Evolutionary conservation across 2,329 filamentous ascomycete species (phyloP).

Genomic region (Chaetomium sp.): DNA sequence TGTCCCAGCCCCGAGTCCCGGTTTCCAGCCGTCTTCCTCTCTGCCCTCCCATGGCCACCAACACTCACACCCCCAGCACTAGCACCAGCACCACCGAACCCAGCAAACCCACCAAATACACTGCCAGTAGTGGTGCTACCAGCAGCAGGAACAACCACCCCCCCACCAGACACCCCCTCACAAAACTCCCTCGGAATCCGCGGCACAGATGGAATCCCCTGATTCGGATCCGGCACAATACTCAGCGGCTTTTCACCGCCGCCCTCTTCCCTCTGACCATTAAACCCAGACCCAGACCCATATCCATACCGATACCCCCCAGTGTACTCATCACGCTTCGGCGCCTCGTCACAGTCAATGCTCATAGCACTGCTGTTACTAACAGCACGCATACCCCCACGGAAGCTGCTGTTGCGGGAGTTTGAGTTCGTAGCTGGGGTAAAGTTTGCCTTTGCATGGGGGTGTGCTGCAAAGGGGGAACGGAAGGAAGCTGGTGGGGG

Average conservation of each 20-base stretch:
- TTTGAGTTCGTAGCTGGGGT: too few species aligned
- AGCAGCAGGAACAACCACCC: slow-evolving; percentile 1
- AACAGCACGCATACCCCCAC: slow-evolving; percentile 4
- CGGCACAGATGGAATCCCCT: slow-evolving; percentile 41
- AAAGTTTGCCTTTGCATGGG: too few species aligned
- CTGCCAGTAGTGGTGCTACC: not conserved
- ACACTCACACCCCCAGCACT: not conserved
- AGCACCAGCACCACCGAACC: not conserved
- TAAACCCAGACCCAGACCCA: too few species aligned
- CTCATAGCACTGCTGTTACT: slow-evolving; percentile 31
- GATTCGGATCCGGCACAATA: slow-evolving; percentile 40
- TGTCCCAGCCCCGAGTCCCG: slow-evolving; percentile 15
- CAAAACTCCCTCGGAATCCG: slow-evolving; percentile 31
- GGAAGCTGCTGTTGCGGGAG: not conserved
- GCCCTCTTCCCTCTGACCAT: not conserved
- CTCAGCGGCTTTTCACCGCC: slow-evolving; percentile 28
- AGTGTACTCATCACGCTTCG: not conserved
- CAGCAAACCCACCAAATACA: not conserved
- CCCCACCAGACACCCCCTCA: slow-evolving; percentile 8
- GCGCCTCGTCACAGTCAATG: slow-evolving; percentile 3
- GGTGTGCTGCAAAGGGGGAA: too few species aligned
- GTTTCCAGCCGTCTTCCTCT: not conserved
- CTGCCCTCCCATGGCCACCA: not conserved
- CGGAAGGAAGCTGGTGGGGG: slow-evolving; percentile 9
- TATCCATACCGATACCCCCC: not conserved